A percentile compares a stretch with the other conserved stretches of the same genome.
Conservation (phyloP, 495 filamentous ascomycete genomes). For the Talaromyces nanjingensis region DNA sequence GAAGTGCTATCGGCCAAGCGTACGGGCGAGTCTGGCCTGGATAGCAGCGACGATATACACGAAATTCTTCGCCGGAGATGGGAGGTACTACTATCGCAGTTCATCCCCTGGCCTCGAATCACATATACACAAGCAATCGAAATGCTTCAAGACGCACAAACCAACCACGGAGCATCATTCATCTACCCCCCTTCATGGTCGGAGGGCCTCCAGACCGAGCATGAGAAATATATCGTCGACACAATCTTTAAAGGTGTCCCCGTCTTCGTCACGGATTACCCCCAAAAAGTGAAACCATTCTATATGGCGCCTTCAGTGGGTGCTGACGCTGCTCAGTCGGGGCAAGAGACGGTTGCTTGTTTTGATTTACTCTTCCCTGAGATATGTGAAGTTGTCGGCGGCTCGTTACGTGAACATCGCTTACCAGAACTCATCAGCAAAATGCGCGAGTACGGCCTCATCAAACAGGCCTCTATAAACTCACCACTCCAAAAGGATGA, state of each 20-base stretch:
- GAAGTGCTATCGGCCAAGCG: constrained; percentile 52
- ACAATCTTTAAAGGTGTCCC: constrained; percentile 61
- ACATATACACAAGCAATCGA: constrained; percentile 77
- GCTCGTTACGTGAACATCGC: constrained; percentile 89
- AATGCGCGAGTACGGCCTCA: constrained; percentile 61
- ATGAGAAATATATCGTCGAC: constrained; percentile 82
- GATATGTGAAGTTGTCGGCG: constrained; percentile 82
- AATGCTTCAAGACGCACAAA: constrained; percentile 53
- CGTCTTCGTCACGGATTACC: constrained; percentile 92
- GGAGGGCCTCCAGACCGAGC: constrained; percentile 78
- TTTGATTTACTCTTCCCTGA: constrained; percentile 93
- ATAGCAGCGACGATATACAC: constrained; percentile 20
- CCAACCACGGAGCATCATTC: constrained; percentile 47
- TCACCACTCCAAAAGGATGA: not conserved
- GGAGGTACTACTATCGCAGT: constrained; percentile 51
- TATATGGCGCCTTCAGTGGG: constrained; percentile 71
- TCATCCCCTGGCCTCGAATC: constrained; percentile 65
- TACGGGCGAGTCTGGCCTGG: constrained; percentile 27
- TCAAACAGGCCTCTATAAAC: constrained; percentile 14
- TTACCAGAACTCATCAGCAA: constrained; percentile 59
- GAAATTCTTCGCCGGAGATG: constrained; percentile 60
- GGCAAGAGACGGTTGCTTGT: constrained; percentile 67
- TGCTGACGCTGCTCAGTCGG: constrained; percentile 12
- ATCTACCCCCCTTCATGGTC: constrained; percentile 60
- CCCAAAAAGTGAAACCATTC: constrained; percentile 80